Evolutionary conservation across 208 protist genomes (phyloP).

Genomic region (Leishmania guyanensis): DNA sequence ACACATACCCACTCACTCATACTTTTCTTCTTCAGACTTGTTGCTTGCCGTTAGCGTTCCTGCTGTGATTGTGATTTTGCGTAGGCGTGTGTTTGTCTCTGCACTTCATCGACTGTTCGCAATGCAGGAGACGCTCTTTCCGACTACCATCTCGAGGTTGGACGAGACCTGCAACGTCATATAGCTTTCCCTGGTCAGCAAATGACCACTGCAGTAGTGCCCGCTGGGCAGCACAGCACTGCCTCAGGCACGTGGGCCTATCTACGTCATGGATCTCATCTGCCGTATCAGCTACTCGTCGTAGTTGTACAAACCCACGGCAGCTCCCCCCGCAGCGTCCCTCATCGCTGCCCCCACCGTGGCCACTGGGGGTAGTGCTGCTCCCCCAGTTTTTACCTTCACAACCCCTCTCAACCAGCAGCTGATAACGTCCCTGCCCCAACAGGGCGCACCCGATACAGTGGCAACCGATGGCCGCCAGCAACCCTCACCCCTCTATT

Average conservation of each 20-base stretch:
- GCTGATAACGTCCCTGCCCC: neutral
- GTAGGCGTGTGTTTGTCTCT: neutral
- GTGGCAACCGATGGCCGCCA: neutral
- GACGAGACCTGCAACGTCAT: conserved; percentile 14
- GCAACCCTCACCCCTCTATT: neutral
- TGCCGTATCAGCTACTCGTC: conserved; percentile 17
- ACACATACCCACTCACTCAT: neutral
- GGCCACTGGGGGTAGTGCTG: neutral
- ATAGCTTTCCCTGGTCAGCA: conserved; percentile 16
- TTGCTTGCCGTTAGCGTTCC: neutral
- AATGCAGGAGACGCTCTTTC: neutral
- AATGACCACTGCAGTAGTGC: conserved; percentile 18
- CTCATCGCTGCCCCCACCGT: neutral
- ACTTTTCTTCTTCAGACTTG: neutral
- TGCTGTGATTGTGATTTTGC: neutral
- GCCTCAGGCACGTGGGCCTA: conserved; percentile 9
- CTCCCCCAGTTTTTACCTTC: neutral
- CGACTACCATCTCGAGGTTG: neutral
- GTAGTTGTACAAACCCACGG: neutral
- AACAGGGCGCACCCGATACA: neutral
- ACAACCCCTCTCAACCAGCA: neutral
- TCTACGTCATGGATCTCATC: conserved; percentile 28
- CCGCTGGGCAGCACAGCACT: conserved; percentile 20
- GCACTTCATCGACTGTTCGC: neutral
- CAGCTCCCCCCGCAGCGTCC: neutral